Evolutionary conservation across 371 early-diverging fungal genomes (phyloP).

Genomic region (Batrachochytrium dendrobatidis): DNA sequence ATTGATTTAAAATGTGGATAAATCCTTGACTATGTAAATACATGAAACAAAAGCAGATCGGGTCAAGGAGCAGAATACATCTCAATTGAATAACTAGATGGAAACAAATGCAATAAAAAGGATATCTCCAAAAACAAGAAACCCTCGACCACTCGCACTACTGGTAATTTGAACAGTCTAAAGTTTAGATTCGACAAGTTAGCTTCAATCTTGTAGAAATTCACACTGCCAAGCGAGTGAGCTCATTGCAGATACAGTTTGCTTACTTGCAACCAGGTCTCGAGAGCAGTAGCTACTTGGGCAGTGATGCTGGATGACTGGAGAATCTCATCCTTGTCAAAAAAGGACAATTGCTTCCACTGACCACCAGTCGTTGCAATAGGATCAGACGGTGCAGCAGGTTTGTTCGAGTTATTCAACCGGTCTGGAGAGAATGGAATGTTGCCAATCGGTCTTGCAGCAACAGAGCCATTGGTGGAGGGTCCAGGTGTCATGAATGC

Average conservation of each 20-base stretch:
- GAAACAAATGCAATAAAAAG: constrained; percentile 1
- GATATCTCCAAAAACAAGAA: constrained; percentile 33
- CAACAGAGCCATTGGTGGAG: too few species aligned
- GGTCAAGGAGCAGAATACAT: background rate
- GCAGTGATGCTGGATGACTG: constrained; percentile 28
- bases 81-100: too few species aligned
- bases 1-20: constrained; percentile 41
- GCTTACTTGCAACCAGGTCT: constrained; percentile 8
- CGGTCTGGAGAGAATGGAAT: too few species aligned
- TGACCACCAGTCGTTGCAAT: constrained; percentile 27
- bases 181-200: background rate
- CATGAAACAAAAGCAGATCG: background rate
- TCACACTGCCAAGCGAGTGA: background rate
- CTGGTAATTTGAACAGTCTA: constrained; percentile 25
- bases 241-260: constrained; percentile 13
- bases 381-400: background rate
- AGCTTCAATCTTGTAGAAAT: background rate
- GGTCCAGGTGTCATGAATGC: too few species aligned
- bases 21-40: constrained; percentile 35
- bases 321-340: constrained; percentile 61
- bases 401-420: too few species aligned
- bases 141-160: constrained; percentile 26
- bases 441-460: too few species aligned
- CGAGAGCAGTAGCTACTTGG: background rate
- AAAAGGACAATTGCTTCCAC: constrained; percentile 75